Evolutionary conservation across 768 basidiomycete genomes (phyloP), one percentile per base, ranked within the genome.

Genomic region (Mycena galericulata): DNA sequence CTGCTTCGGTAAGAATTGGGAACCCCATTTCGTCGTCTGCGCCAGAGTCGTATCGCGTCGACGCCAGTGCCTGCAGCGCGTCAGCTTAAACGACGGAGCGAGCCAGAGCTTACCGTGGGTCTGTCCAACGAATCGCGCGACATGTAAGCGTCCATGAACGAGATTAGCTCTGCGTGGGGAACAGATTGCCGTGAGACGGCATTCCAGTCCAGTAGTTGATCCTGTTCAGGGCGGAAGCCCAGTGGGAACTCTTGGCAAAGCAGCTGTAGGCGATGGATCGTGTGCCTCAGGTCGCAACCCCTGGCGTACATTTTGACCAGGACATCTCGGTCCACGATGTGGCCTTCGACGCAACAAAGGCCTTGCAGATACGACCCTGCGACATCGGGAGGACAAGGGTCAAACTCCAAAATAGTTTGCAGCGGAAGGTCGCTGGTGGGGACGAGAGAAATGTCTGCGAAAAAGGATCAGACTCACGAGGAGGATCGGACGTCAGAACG

Each of bases 351-450:
- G 24, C 82, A 79, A 68, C 89, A 89, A 55, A 95, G 72, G 27
- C 83, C 83, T 77, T 90, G 85, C 34, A 97, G 87, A 79, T 92
- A 96, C 10, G 90, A 89, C 18, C 82, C 83, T 24, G 90, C 89
- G 41, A 91, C 78, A 22, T 79, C 68, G 9, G 86, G 72, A 27
- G 85, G 80, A 75, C 90, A 89, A 62, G 92, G 85, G 60, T 83
- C 72, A 77, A 97, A 97, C 20, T 79, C 75, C 56, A 97, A 84
- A 27, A 87, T 86, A 0, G 82, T 83, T 77, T 98, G 96, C 22
- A 97, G 78, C 9, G 96, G 93, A 41, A 99, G 87, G 63, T 92
- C 90, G 15, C 78, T 76, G 43, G 87, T 74, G 4, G 97, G 97
- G 32, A 98, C 86, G 50, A 92, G 81, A 8, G 88, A 86, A 20